Percentiles rank a stretch among this genome's conserved stretches.
Conservation (phyloP, 2,329 filamentous ascomycete genomes). For the Botrytis elliptica region DNA sequence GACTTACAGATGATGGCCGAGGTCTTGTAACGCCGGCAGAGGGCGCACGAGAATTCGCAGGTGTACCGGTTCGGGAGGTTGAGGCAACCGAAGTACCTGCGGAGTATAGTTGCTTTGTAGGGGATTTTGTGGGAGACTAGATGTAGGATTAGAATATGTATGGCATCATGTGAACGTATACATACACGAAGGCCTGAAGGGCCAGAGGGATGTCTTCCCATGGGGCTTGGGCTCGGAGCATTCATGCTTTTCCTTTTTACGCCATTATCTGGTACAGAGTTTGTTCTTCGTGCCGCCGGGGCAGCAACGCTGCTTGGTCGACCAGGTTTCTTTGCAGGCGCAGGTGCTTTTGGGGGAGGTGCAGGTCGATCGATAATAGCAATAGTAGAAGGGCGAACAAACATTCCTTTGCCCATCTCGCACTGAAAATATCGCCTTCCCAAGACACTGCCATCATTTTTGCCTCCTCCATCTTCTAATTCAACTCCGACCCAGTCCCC, state of each 20-base stretch:
- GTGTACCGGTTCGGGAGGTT: conserved; percentile 63
- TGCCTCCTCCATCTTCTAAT: conserved; percentile 76
- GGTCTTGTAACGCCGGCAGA: conserved; percentile 46
- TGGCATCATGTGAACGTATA: neutral
- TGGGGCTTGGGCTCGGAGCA: conserved; percentile 70
- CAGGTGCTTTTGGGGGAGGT: conserved; percentile 40
- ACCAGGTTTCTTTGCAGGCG: conserved; percentile 38
- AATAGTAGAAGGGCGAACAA: conserved; percentile 72
- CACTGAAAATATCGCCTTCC: conserved; percentile 89
- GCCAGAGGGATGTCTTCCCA: conserved; percentile 56
- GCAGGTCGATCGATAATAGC: conserved; percentile 54
- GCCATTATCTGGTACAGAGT: conserved; percentile 52
- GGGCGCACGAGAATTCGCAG: conserved; percentile 52
- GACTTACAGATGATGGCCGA: conserved; percentile 55
- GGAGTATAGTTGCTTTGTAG: conserved; percentile 65
- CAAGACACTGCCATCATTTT: conserved; percentile 91
- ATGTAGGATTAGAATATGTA: conserved; percentile 30
- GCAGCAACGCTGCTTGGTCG: conserved; percentile 48
- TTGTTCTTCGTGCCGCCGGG: conserved; percentile 42
- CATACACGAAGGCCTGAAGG: conserved; percentile 58
- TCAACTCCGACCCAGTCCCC: conserved; percentile 91
- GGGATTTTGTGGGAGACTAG: conserved; percentile 76
- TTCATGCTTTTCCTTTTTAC: conserved; percentile 68
- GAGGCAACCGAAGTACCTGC: conserved; percentile 54
- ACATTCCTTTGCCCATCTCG: conserved; percentile 74